These are phyloP conservation scores for Priceomyces castillae DNA, from an alignment of 805 yeast species.

Conservation along the genomic window DNA sequence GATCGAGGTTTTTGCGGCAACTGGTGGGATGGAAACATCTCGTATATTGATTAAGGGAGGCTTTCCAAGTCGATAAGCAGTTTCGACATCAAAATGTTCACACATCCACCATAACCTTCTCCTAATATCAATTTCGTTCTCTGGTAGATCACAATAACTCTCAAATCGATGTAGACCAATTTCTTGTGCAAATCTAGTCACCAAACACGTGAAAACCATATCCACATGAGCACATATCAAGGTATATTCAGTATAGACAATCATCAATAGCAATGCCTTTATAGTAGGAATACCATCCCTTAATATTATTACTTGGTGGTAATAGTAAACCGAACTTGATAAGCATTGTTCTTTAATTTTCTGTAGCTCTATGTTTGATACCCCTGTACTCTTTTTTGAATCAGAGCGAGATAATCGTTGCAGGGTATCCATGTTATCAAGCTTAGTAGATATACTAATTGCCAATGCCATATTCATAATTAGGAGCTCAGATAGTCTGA, in stretches of 20 bases:
- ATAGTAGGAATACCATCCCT: conserved; percentile 53
- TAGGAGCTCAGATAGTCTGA: conserved; percentile 29
- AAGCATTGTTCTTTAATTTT: conserved; percentile 1
- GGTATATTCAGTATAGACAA: conserved; percentile 34
- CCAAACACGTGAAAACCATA: conserved; percentile 29
- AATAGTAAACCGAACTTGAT: conserved; percentile 43
- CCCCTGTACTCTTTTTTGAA: background rate
- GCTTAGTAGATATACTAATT: conserved; percentile 4
- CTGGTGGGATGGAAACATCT: conserved; percentile 22
- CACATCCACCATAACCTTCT: conserved; percentile 37
- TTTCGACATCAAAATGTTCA: conserved; percentile 35
- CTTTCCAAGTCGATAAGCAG: conserved; percentile 37
- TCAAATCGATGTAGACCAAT: conserved; percentile 35
- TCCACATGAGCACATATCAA: conserved; percentile 30
- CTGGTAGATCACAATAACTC: conserved; percentile 11
- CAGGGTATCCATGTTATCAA: background rate
- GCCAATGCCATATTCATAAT: conserved; percentile 25
- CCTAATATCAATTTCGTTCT: conserved; percentile 22
- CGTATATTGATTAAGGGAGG: conserved; percentile 35
- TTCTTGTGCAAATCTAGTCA: conserved; percentile 40
- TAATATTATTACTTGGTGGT: conserved; percentile 46
- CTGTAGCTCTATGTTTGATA: background rate
- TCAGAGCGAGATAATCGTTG: no score
- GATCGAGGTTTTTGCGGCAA: background rate
- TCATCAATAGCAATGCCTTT: conserved; percentile 50